Conservation (phyloP, 495 filamentous ascomycete species). For the Elasticomyces elasticus region DNA sequence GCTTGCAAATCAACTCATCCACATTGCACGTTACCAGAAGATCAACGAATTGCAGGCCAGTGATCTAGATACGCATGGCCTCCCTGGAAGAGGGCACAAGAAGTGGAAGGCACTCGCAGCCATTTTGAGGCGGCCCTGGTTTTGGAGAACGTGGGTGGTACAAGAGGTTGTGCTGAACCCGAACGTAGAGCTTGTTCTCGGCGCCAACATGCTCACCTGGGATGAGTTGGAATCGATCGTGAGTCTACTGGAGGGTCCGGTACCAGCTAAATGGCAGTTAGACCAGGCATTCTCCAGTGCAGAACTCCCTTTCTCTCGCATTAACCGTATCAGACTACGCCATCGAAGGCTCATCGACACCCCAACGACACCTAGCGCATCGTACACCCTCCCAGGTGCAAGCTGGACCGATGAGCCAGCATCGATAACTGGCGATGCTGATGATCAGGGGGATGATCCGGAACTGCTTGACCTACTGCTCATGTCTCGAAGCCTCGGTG, state of each 20-base stretch:
- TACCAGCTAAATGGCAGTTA: conserved; percentile 11
- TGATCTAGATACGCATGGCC: conserved; percentile 5
- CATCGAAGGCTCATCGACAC: conserved; percentile 10
- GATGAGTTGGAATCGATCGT: conserved; percentile 14
- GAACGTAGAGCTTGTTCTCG: conserved; percentile 16
- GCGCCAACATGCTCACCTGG: conserved; percentile 13
- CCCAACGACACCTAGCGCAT: background rate
- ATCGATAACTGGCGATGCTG: background rate
- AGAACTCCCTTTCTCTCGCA: conserved; percentile 20
- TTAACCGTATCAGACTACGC: conserved; percentile 18
- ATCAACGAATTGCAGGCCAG: background rate
- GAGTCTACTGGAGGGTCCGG: conserved; percentile 13
- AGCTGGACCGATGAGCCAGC: background rate
- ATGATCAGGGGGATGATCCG: conserved; percentile 11
- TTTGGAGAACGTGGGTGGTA: conserved; percentile 21
- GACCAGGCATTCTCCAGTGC: conserved; percentile 11
- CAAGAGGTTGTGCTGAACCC: conserved; percentile 23
- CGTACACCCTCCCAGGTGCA: background rate
- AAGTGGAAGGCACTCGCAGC: conserved; percentile 15
- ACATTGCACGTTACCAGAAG: background rate
- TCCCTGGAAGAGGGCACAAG: conserved; percentile 8
- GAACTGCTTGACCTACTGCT: conserved; percentile 20
- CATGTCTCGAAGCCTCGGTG: conserved; percentile 16
- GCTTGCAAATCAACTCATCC: conserved; percentile 5
- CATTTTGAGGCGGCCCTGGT: conserved; percentile 19